Percentiles rank a stretch among this genome's conserved stretches.
Conservation (phyloP, 2,329 filamentous ascomycete species). For the Aplosporella prunicola region DNA sequence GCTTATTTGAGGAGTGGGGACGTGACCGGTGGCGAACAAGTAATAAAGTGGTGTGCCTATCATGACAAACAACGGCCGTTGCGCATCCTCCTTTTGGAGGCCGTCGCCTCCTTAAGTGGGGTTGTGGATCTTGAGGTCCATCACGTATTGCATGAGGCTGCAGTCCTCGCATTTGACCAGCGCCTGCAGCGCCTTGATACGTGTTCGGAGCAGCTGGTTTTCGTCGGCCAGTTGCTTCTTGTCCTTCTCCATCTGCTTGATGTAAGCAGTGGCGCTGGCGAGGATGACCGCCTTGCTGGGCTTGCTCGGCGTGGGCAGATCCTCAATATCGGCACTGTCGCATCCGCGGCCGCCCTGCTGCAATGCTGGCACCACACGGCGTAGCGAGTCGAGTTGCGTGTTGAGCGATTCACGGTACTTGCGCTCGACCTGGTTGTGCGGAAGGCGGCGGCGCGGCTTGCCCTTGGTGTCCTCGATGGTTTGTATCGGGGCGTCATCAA, state of each 20-base stretch:
- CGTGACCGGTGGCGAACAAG: no score
- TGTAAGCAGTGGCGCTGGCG: conserved; percentile 36
- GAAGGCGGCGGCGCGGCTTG: conserved; percentile 27
- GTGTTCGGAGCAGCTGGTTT: conserved; percentile 28
- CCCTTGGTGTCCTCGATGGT: conserved; percentile 23
- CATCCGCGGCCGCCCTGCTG: conserved; percentile 28
- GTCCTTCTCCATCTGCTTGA: conserved; percentile 37
- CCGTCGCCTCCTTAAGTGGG: neutral
- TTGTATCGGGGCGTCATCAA: neutral
- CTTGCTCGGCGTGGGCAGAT: conserved; percentile 32
- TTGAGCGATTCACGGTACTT: conserved; percentile 40
- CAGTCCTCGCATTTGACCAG: conserved; percentile 40
- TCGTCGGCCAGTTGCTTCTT: conserved; percentile 30
- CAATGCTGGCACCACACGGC: conserved; percentile 30
- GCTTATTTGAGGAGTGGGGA: no score
- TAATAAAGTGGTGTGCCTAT: no score
- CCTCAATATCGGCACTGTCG: conserved; percentile 30
- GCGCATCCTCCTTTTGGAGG: no score
- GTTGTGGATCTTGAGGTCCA: conserved; percentile 25
- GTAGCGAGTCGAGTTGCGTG: conserved; percentile 35
- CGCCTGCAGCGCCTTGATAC: conserved; percentile 35
- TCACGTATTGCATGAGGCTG: conserved; percentile 34
- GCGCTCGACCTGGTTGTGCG: conserved; percentile 38
- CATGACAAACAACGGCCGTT: no score
- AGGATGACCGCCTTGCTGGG: conserved; percentile 39